Conservation (phyloP, 2,329 filamentous ascomycete species). For the Berkeleyomyces basicola region DNA sequence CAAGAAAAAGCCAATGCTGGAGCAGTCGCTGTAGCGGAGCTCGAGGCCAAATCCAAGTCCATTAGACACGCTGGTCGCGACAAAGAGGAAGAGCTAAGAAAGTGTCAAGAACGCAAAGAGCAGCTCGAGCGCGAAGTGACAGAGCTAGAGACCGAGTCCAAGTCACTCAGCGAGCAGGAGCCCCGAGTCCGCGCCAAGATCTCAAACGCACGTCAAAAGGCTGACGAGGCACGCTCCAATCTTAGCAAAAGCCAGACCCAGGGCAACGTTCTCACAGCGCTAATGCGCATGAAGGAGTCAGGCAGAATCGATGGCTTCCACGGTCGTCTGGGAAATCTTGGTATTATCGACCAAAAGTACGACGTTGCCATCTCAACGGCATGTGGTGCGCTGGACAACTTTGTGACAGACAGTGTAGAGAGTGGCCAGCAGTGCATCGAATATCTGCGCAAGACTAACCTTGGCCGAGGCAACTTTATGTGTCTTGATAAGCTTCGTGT, state of each 20-base stretch:
- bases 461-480: conserved; percentile 93
- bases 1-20: conserved; percentile 79
- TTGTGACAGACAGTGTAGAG: conserved; percentile 92
- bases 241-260: conserved; percentile 81
- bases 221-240: conserved; percentile 85
- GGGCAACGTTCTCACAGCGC: conserved; percentile 74
- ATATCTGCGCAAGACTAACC: conserved; percentile 90
- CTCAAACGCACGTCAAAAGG: conserved; percentile 81
- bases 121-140: conserved; percentile 58
- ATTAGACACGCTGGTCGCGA: conserved; percentile 54
- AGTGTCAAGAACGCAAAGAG: conserved; percentile 55
- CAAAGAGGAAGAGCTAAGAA: conserved; percentile 60
- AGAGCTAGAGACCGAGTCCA: conserved; percentile 54
- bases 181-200: conserved; percentile 69
- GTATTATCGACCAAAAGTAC: conserved; percentile 83
- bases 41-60: conserved; percentile 57
- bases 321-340: conserved; percentile 82
- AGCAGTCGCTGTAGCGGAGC: conserved; percentile 66
- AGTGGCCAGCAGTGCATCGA: conserved; percentile 97
- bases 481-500: conserved; percentile 73
- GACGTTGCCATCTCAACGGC: conserved; percentile 98
- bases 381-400: conserved; percentile 79
- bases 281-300: conserved; percentile 91
- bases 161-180: conserved; percentile 58
- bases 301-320: conserved; percentile 96